These are phyloP conservation scores for Metarhizium sp. DNA, from an alignment of 2,329 filamentous ascomycete species.

Conservation along the genomic window DNA sequence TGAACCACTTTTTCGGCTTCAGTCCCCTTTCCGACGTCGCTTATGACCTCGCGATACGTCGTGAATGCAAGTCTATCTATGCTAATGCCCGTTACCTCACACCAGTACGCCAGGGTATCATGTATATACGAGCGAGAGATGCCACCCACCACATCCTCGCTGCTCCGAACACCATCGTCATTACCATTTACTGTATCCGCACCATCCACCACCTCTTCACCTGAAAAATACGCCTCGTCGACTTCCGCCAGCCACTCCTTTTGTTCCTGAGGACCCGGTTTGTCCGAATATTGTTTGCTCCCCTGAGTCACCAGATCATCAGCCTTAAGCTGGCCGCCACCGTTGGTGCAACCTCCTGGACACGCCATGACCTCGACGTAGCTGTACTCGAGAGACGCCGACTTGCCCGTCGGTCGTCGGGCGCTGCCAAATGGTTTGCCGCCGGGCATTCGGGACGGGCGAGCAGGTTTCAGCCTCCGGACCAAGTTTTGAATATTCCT, in stretches of 20 bases:
- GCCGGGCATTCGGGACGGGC: conserved; percentile 69
- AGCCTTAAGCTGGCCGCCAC: conserved; percentile 88
- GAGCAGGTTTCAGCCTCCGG: conserved; percentile 75
- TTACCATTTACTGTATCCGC: conserved; percentile 14
- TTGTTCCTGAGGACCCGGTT: conserved; percentile 67
- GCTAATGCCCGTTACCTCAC: conserved; percentile 57
- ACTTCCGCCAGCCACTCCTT: conserved; percentile 76
- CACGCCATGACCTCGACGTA: conserved; percentile 99
- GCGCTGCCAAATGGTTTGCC: conserved; percentile 51
- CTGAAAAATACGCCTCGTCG: conserved; percentile 86
- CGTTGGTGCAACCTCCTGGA: conserved; percentile 96
- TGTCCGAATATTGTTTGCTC: conserved; percentile 36
- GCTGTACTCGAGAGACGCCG: conserved; percentile 56
- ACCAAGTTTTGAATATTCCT: conserved; percentile 98
- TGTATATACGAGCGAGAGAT: conserved; percentile 59
- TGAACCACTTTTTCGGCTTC: conserved; percentile 79
- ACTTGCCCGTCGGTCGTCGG: conserved; percentile 41
- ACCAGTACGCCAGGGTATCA: conserved; percentile 68
- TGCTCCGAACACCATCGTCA: not conserved
- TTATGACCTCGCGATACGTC: conserved; percentile 85
- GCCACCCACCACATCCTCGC: conserved; percentile 44
- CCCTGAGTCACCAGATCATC: conserved; percentile 60
- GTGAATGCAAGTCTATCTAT: conserved; percentile 70
- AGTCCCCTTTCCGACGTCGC: conserved; percentile 76
- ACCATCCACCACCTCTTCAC: conserved; percentile 42